phyloP scores from a whole-genome alignment of 2,329 filamentous ascomycete genomes.

The Ramularia endophylla region DNA sequence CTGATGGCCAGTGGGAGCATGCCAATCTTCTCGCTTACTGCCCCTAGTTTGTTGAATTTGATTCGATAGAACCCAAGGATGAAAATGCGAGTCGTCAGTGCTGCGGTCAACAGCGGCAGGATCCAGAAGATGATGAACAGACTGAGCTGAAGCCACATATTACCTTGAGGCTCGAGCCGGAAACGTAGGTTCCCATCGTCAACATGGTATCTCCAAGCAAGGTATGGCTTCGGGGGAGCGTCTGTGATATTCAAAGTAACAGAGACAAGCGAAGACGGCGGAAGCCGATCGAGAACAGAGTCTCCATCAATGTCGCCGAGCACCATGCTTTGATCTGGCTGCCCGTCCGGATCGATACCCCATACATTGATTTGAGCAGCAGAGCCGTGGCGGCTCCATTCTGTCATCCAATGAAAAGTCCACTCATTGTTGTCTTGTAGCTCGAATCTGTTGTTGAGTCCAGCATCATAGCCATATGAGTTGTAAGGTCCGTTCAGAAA shows the following conservation, averaged over 20 bases:
- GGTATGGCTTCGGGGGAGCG: conserved; percentile 45
- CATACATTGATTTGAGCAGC: conserved; percentile 57
- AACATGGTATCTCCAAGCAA: conserved; percentile 49
- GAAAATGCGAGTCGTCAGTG: conserved; percentile 48
- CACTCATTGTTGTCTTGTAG: conserved; percentile 44
- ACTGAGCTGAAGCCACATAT: conserved; percentile 46
- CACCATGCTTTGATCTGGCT: conserved; percentile 52
- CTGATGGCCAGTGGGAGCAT: conserved; percentile 7
- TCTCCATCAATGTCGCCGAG: conserved; percentile 57
- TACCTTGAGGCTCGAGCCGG: conserved; percentile 47
- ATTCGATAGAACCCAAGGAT: conserved; percentile 56
- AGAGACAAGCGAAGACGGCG: conserved; percentile 47
- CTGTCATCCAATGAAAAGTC: conserved; percentile 53
- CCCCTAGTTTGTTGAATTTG: conserved; percentile 53
- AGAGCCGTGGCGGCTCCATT: conserved; percentile 48
- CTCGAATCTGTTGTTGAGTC: conserved; percentile 47
- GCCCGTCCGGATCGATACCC: conserved; percentile 57
- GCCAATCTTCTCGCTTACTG: conserved; percentile 11
- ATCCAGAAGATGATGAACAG: conserved; percentile 49
- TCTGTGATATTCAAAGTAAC: conserved; percentile 49
- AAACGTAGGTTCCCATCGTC: conserved; percentile 50
- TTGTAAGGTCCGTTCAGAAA: conserved; percentile 58
- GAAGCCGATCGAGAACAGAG: conserved; percentile 52
- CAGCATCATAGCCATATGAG: conserved; percentile 56
- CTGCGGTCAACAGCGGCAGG: conserved; percentile 46